Evolutionary conservation across 2,329 filamentous ascomycete genomes (phyloP).

Genomic region (Aspergillus flavus): DNA sequence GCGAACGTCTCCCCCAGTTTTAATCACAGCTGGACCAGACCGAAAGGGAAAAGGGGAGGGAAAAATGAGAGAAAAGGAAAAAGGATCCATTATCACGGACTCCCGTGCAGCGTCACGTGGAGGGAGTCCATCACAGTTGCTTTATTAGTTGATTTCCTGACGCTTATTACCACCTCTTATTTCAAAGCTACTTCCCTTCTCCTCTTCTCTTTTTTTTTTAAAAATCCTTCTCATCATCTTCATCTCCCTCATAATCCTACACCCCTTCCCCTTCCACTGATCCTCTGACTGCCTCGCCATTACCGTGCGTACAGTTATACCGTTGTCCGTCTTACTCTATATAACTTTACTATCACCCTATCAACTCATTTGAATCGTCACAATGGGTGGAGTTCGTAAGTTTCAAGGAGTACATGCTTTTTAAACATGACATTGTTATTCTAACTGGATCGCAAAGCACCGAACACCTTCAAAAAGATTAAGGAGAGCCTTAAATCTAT

Average conservation of each 20-base stretch:
- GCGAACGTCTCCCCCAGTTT: not conserved
- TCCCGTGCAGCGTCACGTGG: slow-evolving; percentile 1
- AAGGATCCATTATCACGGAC: not conserved
- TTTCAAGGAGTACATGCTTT: not conserved
- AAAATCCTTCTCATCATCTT: not conserved
- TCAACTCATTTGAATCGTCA: not conserved
- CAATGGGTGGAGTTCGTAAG: slow-evolving; percentile 1
- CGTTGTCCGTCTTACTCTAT: not conserved
- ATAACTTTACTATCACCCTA: not conserved
- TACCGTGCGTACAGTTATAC: not conserved
- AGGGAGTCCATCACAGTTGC: not conserved
- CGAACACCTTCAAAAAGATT: slow-evolving; percentile 34
- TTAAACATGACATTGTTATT: not conserved
- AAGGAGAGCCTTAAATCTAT: slow-evolving; percentile 38
- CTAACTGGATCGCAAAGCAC: slow-evolving; percentile 23
- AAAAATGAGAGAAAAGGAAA: not conserved
- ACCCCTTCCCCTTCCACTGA: not conserved
- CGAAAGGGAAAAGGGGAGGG: not conserved
- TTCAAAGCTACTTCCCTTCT: not conserved
- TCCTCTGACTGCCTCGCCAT: not conserved
- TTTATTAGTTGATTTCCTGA: not conserved
- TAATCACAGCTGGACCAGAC: not conserved
- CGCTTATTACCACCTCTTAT: not conserved
- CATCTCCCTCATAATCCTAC: not conserved
- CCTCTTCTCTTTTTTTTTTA: not conserved